These are phyloP conservation scores for Fagopyrum esculentum DNA, from an alignment of 148 eudicot species.

Conservation along the genomic window DNA sequence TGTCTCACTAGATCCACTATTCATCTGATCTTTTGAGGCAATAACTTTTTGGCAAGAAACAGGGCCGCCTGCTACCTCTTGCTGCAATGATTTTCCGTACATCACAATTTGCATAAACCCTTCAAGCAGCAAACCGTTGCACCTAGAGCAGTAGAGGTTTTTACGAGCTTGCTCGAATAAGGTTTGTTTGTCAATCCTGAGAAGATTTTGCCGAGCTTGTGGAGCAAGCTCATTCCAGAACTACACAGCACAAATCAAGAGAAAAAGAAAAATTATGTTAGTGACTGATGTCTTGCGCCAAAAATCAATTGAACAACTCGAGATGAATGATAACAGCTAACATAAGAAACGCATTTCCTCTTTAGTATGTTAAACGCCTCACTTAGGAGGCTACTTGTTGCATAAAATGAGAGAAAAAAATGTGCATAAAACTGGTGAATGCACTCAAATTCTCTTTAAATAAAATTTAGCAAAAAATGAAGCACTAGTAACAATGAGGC, in stretches of 20 bases:
- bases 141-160: conserved; percentile 93
- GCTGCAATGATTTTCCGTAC: conserved; percentile 86
- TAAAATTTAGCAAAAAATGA: background rate
- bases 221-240: conserved; percentile 80
- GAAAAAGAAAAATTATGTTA: background rate
- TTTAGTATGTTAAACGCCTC: background rate
- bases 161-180: conserved; percentile 96
- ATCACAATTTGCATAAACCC: conserved; percentile 84
- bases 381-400: background rate
- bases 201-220: conserved; percentile 72
- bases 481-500: background rate
- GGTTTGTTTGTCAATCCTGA: conserved; percentile 79
- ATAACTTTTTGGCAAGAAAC: conserved; percentile 30
- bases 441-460: background rate
- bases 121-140: conserved; percentile 91
- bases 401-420: background rate
- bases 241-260: conserved; percentile 23
- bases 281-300: background rate
- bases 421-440: conserved; percentile 6
- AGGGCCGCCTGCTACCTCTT: conserved; percentile 46
- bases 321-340: background rate
- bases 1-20: conserved; percentile 24
- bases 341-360: background rate
- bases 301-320: background rate
- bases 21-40: conserved; percentile 35